Evolutionary conservation across 2,329 filamentous ascomycete species (phyloP).

Genomic region (Pezizomycotina sp.): DNA sequence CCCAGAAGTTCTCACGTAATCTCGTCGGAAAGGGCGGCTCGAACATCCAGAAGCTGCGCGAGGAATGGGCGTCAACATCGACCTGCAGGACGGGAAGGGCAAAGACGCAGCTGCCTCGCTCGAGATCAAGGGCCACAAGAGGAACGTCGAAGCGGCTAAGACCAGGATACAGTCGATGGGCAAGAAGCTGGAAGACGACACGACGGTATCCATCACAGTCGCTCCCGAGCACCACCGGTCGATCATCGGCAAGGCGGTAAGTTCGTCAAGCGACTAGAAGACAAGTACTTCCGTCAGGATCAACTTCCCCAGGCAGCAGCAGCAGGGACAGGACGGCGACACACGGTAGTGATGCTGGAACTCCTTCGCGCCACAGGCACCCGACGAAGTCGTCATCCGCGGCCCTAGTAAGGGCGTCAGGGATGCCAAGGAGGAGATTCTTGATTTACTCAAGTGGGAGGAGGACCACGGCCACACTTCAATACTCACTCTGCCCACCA

Average conservation of each 20-base stretch:
- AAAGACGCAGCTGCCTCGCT: too few relatives aligned
- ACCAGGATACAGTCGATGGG: slow-evolving; percentile 62
- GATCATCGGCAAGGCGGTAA: slow-evolving; percentile 70
- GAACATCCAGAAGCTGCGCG: slow-evolving; percentile 51
- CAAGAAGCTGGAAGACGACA: slow-evolving; percentile 78
- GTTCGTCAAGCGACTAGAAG: slow-evolving; percentile 83
- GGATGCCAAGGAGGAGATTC: slow-evolving; percentile 76
- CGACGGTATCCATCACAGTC: slow-evolving; percentile 72
- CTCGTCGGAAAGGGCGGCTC: slow-evolving; percentile 51
- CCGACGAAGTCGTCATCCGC: slow-evolving; percentile 79
- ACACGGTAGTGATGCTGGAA: slow-evolving; percentile 40
- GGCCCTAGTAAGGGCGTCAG: slow-evolving; percentile 88
- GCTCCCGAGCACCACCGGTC: slow-evolving; percentile 88
- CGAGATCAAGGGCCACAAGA: slow-evolving; percentile 90
- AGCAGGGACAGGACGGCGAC: slow-evolving; percentile 51
- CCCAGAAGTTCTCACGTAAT: slow-evolving; percentile 90
- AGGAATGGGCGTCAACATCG: slow-evolving; percentile 60
- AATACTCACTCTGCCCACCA: slow-evolving; percentile 71
- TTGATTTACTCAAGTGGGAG: slow-evolving; percentile 73
- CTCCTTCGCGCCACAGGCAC: slow-evolving; percentile 52
- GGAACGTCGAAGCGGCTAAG: slow-evolving; percentile 78
- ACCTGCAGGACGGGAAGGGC: slow-evolving; percentile 84
- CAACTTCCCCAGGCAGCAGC: slow-evolving; percentile 71
- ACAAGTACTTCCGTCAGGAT: slow-evolving; percentile 85
- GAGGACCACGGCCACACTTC: slow-evolving; percentile 72